phyloP scores from a whole-genome alignment of 345 rosid species.

The Aethionema arabicum region DNA sequence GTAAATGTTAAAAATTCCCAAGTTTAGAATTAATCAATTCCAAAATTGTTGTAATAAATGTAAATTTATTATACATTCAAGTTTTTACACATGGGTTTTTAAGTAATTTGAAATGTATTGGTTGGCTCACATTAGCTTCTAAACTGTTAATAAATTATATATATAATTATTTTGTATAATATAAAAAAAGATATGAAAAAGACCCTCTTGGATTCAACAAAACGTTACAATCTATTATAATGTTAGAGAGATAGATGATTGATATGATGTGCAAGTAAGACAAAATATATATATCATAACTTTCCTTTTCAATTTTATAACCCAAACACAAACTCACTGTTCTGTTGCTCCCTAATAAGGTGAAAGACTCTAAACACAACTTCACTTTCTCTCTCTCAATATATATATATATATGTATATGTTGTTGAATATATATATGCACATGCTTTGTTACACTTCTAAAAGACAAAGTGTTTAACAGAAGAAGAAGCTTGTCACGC shows the following conservation, averaged over 20 bases:
- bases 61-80: too few relatives aligned
- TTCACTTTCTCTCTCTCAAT: constrained; percentile 27
- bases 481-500: constrained; percentile 38
- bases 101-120: not conserved
- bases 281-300: constrained; percentile 32
- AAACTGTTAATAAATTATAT: not conserved
- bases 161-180: not conserved
- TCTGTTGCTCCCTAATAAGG: constrained; percentile 53
- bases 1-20: constrained; percentile 39
- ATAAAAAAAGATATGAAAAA: not conserved
- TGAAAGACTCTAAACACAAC: constrained; percentile 33
- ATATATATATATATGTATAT: constrained; percentile 17
- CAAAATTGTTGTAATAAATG: too few relatives aligned
- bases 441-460: constrained; percentile 44
- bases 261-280: constrained; percentile 33
- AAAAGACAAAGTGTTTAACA: constrained; percentile 22
- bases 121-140: constrained; percentile 11
- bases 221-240: constrained; percentile 16
- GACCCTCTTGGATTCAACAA: constrained; percentile 21
- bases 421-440: constrained; percentile 26
- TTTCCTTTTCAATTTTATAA: constrained; percentile 38
- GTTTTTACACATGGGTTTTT: constrained; percentile 8
- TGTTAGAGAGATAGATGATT: constrained; percentile 30
- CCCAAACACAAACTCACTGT: constrained; percentile 43
- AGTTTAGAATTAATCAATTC: constrained; percentile 22